Evolutionary conservation across 805 yeast species (phyloP), one percentile per base, ranked within the genome.

Genomic region (Cyberlindnera mississippiensis): DNA sequence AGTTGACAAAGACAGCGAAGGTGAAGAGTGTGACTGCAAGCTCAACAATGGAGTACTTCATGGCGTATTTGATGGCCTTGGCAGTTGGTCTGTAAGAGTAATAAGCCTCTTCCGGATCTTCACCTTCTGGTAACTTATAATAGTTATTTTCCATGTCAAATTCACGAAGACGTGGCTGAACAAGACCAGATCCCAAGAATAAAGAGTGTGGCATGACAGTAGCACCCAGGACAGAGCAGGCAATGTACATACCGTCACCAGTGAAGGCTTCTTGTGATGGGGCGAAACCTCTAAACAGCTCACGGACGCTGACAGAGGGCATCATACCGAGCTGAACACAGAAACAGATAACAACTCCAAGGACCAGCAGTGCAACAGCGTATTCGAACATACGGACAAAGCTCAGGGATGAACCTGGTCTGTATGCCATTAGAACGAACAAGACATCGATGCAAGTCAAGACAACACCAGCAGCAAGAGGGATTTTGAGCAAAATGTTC

Each of bases 201-300:
- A 88, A 67, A 2, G 90, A 81, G 59, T 88, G 96, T 4, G 96
- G 96, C 96, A 88, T 88, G 18, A 88, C 96, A 0, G 96, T 88
- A 12, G 96, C 96, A 44, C 96, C 96, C 35, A 88, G 70, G 45
- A 88, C 84, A 10, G 95, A 93, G 48, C 88, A 73, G 19, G 90
- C 80, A 31, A 83, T 67, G 54, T 81, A 85, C 34, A 85, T 66
- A 4, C 95, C 91, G 55, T 75, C 72, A 53, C 74, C 76, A 49
- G 75, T 78, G 34, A 69, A 65, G 57, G 77, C 62, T 17, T 65
- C 64, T 14, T 57, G 59, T n/a, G 75, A 69, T 1, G 96, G 96
- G 16, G 85, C 67, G 57, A 76, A 85, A 1, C 95, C 95, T 55
- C 75, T 67, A 42, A 77, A 65, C 4, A 88, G 71, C 3, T 70